Evolutionary conservation across 2,329 filamentous ascomycete species (phyloP).

Genomic region (Fusarium lateritium): DNA sequence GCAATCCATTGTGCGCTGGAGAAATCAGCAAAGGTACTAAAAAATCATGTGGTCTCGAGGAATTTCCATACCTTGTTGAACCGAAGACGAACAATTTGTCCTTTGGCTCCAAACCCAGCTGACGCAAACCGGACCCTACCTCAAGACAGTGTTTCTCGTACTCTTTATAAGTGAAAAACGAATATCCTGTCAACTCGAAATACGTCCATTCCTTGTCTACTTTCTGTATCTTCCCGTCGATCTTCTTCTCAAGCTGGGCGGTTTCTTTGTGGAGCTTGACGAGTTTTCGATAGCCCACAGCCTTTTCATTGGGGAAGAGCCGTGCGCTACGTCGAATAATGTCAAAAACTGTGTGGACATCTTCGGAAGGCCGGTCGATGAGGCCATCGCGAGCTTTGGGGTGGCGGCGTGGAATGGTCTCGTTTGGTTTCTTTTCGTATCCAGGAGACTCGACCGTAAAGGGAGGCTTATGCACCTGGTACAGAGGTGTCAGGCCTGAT

Average conservation of each 20-base stretch:
- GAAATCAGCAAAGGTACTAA: neutral
- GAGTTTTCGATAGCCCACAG: slow-evolving; percentile 79
- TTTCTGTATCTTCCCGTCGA: slow-evolving; percentile 82
- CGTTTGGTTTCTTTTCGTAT: slow-evolving; percentile 77
- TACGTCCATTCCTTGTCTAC: slow-evolving; percentile 93
- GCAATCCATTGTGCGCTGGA: slow-evolving; percentile 85
- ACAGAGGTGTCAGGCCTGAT: slow-evolving; percentile 63
- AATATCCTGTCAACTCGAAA: slow-evolving; percentile 84
- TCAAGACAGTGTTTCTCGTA: slow-evolving; percentile 79
- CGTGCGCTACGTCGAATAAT: slow-evolving; percentile 79
- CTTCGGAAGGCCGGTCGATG: slow-evolving; percentile 73
- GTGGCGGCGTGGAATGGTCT: slow-evolving; percentile 86
- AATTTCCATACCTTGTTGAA: slow-evolving; percentile 74
- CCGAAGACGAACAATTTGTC: slow-evolving; percentile 86
- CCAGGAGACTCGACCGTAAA: slow-evolving; percentile 81
- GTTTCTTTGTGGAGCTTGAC: slow-evolving; percentile 83
- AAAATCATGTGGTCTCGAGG: fast-evolving
- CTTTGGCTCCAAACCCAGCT: slow-evolving; percentile 76
- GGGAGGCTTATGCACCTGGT: slow-evolving; percentile 76
- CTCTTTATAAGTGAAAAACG: slow-evolving; percentile 82
- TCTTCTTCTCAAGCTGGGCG: slow-evolving; percentile 88
- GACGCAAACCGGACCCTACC: slow-evolving; percentile 79
- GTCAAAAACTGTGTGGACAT: slow-evolving; percentile 83
- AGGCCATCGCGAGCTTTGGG: slow-evolving; percentile 78
- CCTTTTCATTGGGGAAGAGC: slow-evolving; percentile 71